A percentile compares a stretch with the other conserved stretches of the same genome.
Conservation (phyloP, 2,329 filamentous ascomycete genomes). For the Ascosphaera pollenicola region DNA sequence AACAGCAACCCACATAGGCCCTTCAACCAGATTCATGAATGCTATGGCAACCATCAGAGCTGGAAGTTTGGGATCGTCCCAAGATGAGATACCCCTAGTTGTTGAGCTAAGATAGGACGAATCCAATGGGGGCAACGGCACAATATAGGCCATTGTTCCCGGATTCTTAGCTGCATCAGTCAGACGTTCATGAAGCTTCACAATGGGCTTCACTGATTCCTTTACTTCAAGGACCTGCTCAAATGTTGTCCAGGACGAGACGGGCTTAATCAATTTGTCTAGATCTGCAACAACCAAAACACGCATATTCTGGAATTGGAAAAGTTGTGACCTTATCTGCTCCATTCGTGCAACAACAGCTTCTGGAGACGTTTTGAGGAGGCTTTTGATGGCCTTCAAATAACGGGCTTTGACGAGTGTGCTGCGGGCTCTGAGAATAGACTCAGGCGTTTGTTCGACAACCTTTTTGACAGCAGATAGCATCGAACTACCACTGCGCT, state of each 20-base stretch:
- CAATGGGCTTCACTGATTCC: constrained; percentile 44
- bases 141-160: constrained; percentile 53
- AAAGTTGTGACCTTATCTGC: constrained; percentile 50
- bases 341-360: constrained; percentile 59
- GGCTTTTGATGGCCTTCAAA: constrained; percentile 61
- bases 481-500: constrained; percentile 56
- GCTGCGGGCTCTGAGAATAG: constrained; percentile 53
- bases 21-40: constrained; percentile 84
- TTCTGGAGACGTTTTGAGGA: constrained; percentile 55
- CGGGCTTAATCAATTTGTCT: constrained; percentile 47
- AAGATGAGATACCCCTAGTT: constrained; percentile 50
- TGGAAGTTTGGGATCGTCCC: constrained; percentile 55
- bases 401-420: constrained; percentile 76
- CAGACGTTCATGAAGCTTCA: constrained; percentile 46
- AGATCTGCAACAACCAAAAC: constrained; percentile 68
- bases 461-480: constrained; percentile 43
- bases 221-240: constrained; percentile 28
- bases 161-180: constrained; percentile 53
- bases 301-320: constrained; percentile 68
- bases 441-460: constrained; percentile 57
- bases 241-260: constrained; percentile 56
- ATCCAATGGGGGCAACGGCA: constrained; percentile 83
- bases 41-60: constrained; percentile 71
- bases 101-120: constrained; percentile 71
- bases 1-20: constrained; percentile 81